Conservation (phyloP, 1,284 basidiomycete species). For the Melampsora larici-populina region DNA sequence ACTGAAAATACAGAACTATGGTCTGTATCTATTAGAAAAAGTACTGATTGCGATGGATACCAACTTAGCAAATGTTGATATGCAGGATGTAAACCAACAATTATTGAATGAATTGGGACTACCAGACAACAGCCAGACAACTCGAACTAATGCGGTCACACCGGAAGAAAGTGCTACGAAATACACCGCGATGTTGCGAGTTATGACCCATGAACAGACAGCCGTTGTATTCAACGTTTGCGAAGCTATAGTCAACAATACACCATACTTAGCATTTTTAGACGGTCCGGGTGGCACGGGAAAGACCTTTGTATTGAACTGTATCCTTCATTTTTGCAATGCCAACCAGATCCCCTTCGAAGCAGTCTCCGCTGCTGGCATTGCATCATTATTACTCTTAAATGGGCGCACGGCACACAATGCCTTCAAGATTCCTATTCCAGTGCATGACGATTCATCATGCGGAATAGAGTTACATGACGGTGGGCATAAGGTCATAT, state of each 20-base stretch:
- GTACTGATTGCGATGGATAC: neutral
- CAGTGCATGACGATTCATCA: no score
- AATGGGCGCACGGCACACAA: conserved; percentile 56
- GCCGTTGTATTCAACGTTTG: conserved; percentile 54
- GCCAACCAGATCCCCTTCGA: conserved; percentile 52
- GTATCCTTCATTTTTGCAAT: conserved; percentile 53
- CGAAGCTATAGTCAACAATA: conserved; percentile 49
- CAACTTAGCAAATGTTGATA: conserved; percentile 54
- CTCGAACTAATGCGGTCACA: conserved; percentile 49
- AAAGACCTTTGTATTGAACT: conserved; percentile 60
- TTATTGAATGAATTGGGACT: no score
- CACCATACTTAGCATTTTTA: conserved; percentile 57
- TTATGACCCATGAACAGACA: conserved; percentile 56
- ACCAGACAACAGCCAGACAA: no score
- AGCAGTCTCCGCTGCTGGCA: conserved; percentile 54
- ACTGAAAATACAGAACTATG: conserved; percentile 45
- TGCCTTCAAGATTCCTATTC: no score
- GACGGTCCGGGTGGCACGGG: no score
- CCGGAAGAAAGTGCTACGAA: conserved; percentile 47
- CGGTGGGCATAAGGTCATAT: no score
- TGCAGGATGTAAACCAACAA: conserved; percentile 57
- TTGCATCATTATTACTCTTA: conserved; percentile 56
- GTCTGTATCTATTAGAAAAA: conserved; percentile 3
- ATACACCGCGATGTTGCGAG: conserved; percentile 21
- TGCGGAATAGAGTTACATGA: no score